These are phyloP conservation scores for Rhodotorula graminis DNA, from an alignment of 768 basidiomycete genomes.

Conservation along the genomic window DNA sequence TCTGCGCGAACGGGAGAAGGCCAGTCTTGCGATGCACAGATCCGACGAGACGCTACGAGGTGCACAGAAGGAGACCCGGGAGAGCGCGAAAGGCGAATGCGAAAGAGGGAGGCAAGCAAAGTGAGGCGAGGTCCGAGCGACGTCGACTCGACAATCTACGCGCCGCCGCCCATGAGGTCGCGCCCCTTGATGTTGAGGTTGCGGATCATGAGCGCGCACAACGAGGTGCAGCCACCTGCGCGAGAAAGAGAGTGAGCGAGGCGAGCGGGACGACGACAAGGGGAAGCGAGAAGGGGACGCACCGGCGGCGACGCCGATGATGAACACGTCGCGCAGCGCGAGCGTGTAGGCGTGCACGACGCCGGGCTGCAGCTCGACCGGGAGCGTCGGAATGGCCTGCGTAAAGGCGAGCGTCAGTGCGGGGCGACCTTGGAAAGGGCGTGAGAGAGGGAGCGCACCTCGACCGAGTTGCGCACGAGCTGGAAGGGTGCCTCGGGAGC, in stretches of 20 bases:
- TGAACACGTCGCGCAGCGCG: constrained; percentile 43
- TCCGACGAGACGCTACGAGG: too few relatives aligned
- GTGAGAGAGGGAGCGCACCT: constrained; percentile 39
- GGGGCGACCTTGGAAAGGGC: too few relatives aligned
- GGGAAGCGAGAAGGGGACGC: background rate
- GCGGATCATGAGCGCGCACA: constrained; percentile 44
- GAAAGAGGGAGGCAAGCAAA: too few relatives aligned
- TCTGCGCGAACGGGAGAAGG: too few relatives aligned
- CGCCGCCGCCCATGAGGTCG: constrained; percentile 23
- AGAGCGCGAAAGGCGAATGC: too few relatives aligned
- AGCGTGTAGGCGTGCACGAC: constrained; percentile 40
- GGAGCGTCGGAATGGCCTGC: constrained; percentile 44
- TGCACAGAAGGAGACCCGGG: too few relatives aligned
- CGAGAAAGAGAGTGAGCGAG: background rate
- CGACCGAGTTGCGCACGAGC: constrained; percentile 42
- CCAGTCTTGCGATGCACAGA: too few relatives aligned
- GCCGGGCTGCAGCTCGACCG: constrained; percentile 28
- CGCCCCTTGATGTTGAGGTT: constrained; percentile 42
- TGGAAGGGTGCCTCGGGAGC: constrained; percentile 42
- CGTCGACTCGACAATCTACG: background rate
- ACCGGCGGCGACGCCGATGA: constrained; percentile 46
- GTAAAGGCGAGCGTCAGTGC: constrained; percentile 18
- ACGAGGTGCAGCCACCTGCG: constrained; percentile 42
- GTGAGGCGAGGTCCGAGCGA: background rate
- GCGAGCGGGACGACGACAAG: background rate